Evolutionary conservation across 2,329 filamentous ascomycete species (phyloP), one percentile per base, ranked within the genome.

Genomic region (Aurifilum marmelostoma): DNA sequence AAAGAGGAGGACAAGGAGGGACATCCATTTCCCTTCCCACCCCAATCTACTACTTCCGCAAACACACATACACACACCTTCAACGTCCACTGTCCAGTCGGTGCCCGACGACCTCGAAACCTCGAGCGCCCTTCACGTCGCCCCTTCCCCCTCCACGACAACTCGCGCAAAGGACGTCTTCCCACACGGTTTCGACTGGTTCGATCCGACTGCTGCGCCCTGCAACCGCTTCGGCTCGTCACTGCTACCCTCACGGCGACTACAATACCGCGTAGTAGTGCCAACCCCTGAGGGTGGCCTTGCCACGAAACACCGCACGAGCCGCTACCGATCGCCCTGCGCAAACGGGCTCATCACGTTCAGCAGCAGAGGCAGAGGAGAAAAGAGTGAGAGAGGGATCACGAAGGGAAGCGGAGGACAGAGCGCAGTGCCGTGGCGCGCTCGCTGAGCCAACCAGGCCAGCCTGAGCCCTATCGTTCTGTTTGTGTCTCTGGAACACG

Each of bases 181-280:
- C 60, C 67, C 67, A 65, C 64, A 69, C 69, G 69, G 64, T 71
- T 56, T 67, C 67, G 54, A 65, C 39, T 64, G 61, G 18, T 39
- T 37, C 47, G n/a, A 52, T 14, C 39, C 66, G 34, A 50, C 69
- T 63, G 62, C 66, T 65, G 69, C 69, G 47, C 64, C 43, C 65
- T 67, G 62, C 66, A 63, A 66, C 58, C 52, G 66, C 66, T 58
- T 43, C 61, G 62, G 66, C 66, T 63, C 63, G 66, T 32, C 47
- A 50, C 56, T 60, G 29, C 43, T 37, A 54, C 60, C 43, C 41
- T 66, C 59, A 29, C 39, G n/a, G 24, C 59, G 34, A 27, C 41
- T 24, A 18, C 41, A 16, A n/a, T 47, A 50, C 39, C n/a, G 50
- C 61, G 59, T 63, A 47, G 24, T 43, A 27, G n/a, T 50, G 24